Percentiles rank a stretch among this genome's conserved stretches.
These are phyloP conservation scores for Trichoderma brevicompactum DNA, from an alignment of 2,329 filamentous ascomycete species.

Conservation along the genomic window DNA sequence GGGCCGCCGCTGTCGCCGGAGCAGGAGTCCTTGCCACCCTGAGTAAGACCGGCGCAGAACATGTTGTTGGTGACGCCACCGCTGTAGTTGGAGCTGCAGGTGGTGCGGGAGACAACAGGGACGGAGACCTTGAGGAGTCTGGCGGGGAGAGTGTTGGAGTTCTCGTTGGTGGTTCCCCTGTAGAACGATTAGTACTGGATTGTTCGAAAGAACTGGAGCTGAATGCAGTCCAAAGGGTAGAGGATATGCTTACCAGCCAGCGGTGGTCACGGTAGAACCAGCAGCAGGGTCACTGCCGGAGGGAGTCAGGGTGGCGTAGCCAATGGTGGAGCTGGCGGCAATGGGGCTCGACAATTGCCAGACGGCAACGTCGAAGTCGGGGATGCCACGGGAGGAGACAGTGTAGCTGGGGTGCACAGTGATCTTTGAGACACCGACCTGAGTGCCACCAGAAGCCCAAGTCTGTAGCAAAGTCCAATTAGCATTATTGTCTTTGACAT, in stretches of 20 bases:
- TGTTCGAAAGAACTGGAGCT: not conserved
- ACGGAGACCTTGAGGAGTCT: slow-evolving; percentile 40
- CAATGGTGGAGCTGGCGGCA: slow-evolving; percentile 33
- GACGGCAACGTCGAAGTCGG: slow-evolving; percentile 40
- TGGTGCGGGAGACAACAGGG: slow-evolving; percentile 38
- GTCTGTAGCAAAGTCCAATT: slow-evolving; percentile 25
- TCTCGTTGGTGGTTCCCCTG: slow-evolving; percentile 36
- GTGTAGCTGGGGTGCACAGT: slow-evolving; percentile 36
- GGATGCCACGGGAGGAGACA: not conserved
- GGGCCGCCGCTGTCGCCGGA: slow-evolving; percentile 42
- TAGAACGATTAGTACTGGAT: slow-evolving; percentile 17
- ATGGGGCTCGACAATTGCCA: slow-evolving; percentile 38
- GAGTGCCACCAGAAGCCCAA: slow-evolving; percentile 37
- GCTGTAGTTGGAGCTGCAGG: slow-evolving; percentile 36
- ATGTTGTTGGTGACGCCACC: slow-evolving; percentile 38
- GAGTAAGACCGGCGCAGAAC: slow-evolving; percentile 40
- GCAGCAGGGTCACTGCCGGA: slow-evolving; percentile 37
- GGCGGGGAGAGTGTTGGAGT: slow-evolving; percentile 28
- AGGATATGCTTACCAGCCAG: slow-evolving; percentile 37
- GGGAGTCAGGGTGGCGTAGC: slow-evolving; percentile 36
- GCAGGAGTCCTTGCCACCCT: slow-evolving; percentile 42
- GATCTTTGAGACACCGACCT: slow-evolving; percentile 35
- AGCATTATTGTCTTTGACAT: not conserved
- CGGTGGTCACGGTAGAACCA: slow-evolving; percentile 33
- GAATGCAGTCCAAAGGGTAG: not conserved